Evolutionary conservation across 2,329 filamentous ascomycete genomes (phyloP).

Genomic region (Diplodia intermedia): DNA sequence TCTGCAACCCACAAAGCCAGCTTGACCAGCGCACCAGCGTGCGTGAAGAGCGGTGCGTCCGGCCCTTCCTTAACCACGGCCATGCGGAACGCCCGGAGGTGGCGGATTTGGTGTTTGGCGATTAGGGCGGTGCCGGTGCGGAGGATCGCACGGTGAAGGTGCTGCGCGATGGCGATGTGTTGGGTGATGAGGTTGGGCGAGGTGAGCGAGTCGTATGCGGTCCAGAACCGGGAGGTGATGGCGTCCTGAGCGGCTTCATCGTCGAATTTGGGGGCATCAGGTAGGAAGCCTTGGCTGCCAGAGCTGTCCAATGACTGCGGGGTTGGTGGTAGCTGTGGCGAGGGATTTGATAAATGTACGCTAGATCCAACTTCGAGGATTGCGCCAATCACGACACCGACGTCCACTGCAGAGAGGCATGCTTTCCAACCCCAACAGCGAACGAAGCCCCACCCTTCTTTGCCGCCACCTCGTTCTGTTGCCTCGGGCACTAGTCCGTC

Average conservation of each 20-base stretch:
- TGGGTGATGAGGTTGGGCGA: conserved; percentile 73
- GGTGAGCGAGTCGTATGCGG: conserved; percentile 63
- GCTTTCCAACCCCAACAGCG: conserved; percentile 98
- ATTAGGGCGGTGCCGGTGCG: conserved; percentile 90
- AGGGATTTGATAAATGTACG: conserved; percentile 32
- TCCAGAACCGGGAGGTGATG: conserved; percentile 62
- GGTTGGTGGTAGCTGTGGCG: conserved; percentile 36
- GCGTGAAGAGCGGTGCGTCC: conserved; percentile 88
- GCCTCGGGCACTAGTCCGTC: conserved; percentile 86
- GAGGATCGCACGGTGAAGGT: conserved; percentile 90
- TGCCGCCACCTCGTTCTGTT: conserved; percentile 72
- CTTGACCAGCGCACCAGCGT: conserved; percentile 91
- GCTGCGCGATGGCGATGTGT: conserved; percentile 82
- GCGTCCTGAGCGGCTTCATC: conserved; percentile 50
- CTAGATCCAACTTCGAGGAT: conserved; percentile 82
- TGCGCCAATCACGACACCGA: conserved; percentile 89
- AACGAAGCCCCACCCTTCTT: conserved; percentile 96
- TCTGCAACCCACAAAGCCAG: conserved; percentile 93
- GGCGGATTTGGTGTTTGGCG: conserved; percentile 91
- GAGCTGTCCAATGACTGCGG: conserved; percentile 31
- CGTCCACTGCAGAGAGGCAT: conserved; percentile 89
- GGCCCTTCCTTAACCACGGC: conserved; percentile 95
- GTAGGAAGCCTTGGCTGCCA: conserved; percentile 36
- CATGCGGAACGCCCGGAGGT: conserved; percentile 91
- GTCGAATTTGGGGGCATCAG: conserved; percentile 36